Base-by-base conservation (phyloP, 1,284 basidiomycete genomes). In the Ganoderma multipileum region DNA sequence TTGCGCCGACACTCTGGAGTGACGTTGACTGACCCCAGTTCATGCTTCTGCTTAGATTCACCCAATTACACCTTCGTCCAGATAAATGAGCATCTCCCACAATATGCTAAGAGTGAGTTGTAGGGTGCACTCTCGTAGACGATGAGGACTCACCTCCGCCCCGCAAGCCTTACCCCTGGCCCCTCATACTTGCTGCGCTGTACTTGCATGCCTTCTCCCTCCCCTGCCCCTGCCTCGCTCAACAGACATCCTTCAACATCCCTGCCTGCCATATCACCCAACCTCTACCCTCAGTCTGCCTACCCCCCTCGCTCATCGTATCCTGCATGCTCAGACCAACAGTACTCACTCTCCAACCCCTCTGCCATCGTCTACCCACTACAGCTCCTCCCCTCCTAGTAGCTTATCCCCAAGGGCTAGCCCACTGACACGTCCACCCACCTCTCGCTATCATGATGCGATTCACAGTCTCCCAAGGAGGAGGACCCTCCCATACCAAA, bases 1-100 rank as follows among this genome's bases (percentile, higher is more conserved):
- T 41, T 58, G 66, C n/a, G n/a, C n/a, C 57, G 44, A 28, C 28
- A n/a, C 38, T 2, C 16, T 20, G 11, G 36, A 39, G 20, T 44
- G 36, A 61, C 58, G 9, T 39, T 67, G 16, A 68, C 72, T 75
- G 73, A 76, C 75, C 75, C 81, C 80, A 78, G 76, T 71, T 76
- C 74, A 47, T 71, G 72, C 71, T 79, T 44, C 38, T 54, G 57
- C 80, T 75, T 82, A 91, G 91, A 91, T 87, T 91, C 92, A 79
- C 91, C 92, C 82, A 91, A 93, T 84, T 92, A 92, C 83, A 90
- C 89, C 74, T 92, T 87, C 83, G 90, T 92, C 77, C 84, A 85
- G 77, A 87, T 92, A 89, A 90, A 89, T 81, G 91, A 91, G 78
- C 89, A 91, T 75, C 80, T 91, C 74, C 85, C 87, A 76, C 86